A percentile compares a stretch with the other conserved stretches of the same genome.
Evolutionary conservation across 148 eudicot species (phyloP).

Genomic region (Rhododendron ovatum): DNA sequence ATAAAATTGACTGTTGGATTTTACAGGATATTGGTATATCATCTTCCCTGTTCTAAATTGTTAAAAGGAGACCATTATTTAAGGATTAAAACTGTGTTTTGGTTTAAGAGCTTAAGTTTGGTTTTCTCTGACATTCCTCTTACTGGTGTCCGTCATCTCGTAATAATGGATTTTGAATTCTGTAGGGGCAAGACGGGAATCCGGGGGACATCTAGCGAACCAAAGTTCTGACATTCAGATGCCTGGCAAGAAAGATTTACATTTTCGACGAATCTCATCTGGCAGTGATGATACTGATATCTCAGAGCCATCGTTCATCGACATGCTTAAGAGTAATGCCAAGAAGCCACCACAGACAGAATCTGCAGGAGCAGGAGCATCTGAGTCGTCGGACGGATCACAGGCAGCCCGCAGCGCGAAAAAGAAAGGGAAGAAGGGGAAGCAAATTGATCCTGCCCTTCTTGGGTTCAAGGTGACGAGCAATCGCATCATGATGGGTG

Average conservation of each 20-base stretch:
- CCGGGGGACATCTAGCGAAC: conserved; percentile 27
- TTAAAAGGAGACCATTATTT: background rate
- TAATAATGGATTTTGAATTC: conserved; percentile 5
- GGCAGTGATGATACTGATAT: conserved; percentile 67
- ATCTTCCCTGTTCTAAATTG: background rate
- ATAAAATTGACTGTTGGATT: background rate
- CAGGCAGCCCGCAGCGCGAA: conserved; percentile 57
- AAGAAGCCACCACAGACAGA: conserved; percentile 64
- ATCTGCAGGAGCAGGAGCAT: background rate
- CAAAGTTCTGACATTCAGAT: conserved; percentile 30
- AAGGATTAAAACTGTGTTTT: background rate
- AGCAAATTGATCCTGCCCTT: conserved; percentile 83
- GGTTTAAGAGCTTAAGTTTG: background rate
- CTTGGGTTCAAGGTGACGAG: conserved; percentile 92
- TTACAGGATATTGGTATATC: background rate
- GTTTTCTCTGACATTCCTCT: background rate
- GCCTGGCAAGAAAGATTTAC: conserved; percentile 46
- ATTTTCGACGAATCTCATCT: conserved; percentile 65
- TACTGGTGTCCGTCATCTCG: background rate
- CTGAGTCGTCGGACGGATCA: conserved; percentile 48
- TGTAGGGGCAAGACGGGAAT: conserved; percentile 51
- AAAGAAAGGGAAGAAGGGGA: conserved; percentile 88
- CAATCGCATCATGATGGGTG: conserved; percentile 96
- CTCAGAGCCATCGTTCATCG: conserved; percentile 72
- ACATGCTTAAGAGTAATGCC: conserved; percentile 80